phyloP scores from a whole-genome alignment of 2,329 filamentous ascomycete genomes.

The Blastomyces gilchristii region DNA sequence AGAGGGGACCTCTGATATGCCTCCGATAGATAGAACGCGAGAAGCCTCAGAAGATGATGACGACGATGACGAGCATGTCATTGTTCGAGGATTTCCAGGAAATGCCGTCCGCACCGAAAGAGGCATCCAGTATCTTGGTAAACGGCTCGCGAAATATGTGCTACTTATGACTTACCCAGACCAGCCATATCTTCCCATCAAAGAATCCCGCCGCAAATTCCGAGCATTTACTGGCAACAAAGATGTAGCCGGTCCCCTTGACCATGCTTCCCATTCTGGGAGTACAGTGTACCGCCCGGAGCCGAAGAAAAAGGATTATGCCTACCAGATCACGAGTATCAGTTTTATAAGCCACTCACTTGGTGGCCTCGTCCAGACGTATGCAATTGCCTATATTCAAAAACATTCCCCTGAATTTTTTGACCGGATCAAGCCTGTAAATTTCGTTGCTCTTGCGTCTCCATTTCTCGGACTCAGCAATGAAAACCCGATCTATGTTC shows the following conservation, averaged over 20 bases:
- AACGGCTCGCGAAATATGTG: constrained; percentile 83
- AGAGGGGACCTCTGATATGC: constrained; percentile 6
- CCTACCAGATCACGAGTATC: constrained; percentile 84
- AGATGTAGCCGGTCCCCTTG: constrained; percentile 21
- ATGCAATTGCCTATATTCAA: constrained; percentile 91
- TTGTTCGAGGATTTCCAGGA: constrained; percentile 80
- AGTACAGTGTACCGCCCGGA: constrained; percentile 48
- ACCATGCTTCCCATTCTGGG: constrained; percentile 32
- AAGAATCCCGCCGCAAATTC: constrained; percentile 43
- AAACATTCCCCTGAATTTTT: constrained; percentile 93
- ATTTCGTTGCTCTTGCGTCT: constrained; percentile 80
- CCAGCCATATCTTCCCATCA: constrained; percentile 69
- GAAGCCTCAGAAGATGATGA: constrained; percentile 18
- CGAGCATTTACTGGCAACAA: constrained; percentile 39
- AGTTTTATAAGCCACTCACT: constrained; percentile 91
- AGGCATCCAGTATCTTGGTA: constrained; percentile 94
- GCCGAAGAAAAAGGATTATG: constrained; percentile 31
- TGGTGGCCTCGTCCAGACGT: constrained; percentile 81
- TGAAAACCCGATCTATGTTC: constrained; percentile 94
- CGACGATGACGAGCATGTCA: constrained; percentile 54
- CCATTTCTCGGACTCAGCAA: constrained; percentile 89
- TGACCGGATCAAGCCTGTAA: constrained; percentile 70
- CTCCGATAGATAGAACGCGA: constrained; percentile 9
- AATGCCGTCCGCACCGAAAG: constrained; percentile 87
- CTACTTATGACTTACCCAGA: constrained; percentile 86